These are phyloP conservation scores for Phytophthora parvispora DNA, from an alignment of 352 stramenopile species.

Conservation along the genomic window DNA sequence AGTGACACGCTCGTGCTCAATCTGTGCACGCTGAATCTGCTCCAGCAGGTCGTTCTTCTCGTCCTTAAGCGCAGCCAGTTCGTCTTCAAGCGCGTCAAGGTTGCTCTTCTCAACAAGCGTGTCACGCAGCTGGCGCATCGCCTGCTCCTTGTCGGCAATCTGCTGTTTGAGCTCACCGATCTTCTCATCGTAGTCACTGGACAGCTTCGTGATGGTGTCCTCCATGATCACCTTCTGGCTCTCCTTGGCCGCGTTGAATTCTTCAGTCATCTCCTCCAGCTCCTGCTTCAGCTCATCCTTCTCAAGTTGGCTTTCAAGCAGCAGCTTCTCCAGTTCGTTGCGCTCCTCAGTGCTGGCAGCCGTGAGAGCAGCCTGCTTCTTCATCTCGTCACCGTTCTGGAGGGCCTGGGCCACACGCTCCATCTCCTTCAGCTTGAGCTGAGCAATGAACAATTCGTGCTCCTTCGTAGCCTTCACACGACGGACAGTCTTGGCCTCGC, in stretches of 20 bases:
- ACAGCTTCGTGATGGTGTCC: constrained; percentile 50
- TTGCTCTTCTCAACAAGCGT: constrained; percentile 63
- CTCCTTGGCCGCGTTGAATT: constrained; percentile 45
- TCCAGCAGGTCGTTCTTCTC: constrained; percentile 68
- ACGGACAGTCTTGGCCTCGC: constrained; percentile 57
- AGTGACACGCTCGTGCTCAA: constrained; percentile 43
- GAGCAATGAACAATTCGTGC: constrained; percentile 67
- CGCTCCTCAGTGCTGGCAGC: constrained; percentile 42
- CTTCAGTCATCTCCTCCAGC: constrained; percentile 51
- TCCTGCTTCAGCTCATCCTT: constrained; percentile 68
- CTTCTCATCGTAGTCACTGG: constrained; percentile 60
- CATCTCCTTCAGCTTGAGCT: constrained; percentile 72
- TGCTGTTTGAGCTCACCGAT: constrained; percentile 53
- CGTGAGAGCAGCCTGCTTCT: constrained; percentile 36
- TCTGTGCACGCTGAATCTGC: constrained; percentile 46
- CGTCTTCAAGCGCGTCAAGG: constrained; percentile 53
- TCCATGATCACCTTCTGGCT: constrained; percentile 51
- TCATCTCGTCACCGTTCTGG: constrained; percentile 43
- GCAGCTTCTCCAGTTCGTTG: constrained; percentile 60
- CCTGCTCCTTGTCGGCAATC: constrained; percentile 57
- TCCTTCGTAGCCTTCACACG: constrained; percentile 72
- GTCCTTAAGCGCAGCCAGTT: constrained; percentile 47
- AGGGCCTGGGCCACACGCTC: constrained; percentile 50
- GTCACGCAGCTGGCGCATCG: constrained; percentile 48
- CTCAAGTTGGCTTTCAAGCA: constrained; percentile 63